Evolutionary conservation across 306 rosid species (phyloP).

Genomic region (apple (Malus domestica)): DNA sequence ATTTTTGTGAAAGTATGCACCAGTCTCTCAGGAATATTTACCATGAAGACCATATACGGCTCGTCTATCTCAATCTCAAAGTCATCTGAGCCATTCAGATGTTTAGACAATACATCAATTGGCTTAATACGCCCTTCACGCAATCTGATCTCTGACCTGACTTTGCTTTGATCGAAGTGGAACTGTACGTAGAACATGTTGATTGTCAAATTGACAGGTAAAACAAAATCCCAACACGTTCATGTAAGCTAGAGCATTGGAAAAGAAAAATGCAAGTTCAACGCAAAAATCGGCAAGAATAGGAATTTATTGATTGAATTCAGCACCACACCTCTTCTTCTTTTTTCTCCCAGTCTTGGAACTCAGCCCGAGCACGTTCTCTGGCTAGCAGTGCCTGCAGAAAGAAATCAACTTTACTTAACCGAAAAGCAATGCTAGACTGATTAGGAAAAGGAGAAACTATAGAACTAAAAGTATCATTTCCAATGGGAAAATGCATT

Average conservation of each 20-base stretch:
- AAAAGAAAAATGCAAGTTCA: constrained; percentile 2
- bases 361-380: constrained; percentile 97
- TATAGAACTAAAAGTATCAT: neutral
- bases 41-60: constrained; percentile 96
- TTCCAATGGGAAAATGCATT: neutral
- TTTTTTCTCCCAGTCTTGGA: constrained; percentile 97
- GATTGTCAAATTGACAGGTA: constrained; percentile 11
- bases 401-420: constrained; percentile 18
- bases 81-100: constrained; percentile 78
- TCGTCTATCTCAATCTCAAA: constrained; percentile 82
- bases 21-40: constrained; percentile 17
- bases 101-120: constrained; percentile 82
- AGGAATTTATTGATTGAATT: neutral
- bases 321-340: constrained; percentile 77
- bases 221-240: constrained; percentile 9
- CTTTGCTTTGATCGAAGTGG: constrained; percentile 97
- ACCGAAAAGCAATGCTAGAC: constrained; percentile 13
- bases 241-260: neutral
- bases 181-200: constrained; percentile 46
- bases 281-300: neutral
- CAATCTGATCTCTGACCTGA: constrained; percentile 94
- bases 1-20: neutral
- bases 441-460: neutral
- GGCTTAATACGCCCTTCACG: constrained; percentile 96
- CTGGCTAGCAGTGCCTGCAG: constrained; percentile 85